Percentiles rank a stretch among this genome's conserved stretches.
Evolutionary conservation across 176 grass and related monocot species (phyloP).

Genomic region (Oryza nivara): DNA sequence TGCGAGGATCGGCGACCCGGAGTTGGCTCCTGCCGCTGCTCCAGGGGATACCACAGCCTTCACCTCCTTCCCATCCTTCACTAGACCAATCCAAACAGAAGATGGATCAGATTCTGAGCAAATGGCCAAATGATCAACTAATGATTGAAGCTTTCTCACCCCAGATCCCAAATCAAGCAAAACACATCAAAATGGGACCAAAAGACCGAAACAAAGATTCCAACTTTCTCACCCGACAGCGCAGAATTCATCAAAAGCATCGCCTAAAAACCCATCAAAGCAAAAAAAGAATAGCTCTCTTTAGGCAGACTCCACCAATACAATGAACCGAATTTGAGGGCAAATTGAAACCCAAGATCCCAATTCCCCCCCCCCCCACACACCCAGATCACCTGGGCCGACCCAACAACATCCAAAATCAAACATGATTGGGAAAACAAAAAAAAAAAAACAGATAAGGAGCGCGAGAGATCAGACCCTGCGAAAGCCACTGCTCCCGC

Average conservation of each 20-base stretch:
- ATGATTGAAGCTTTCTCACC: neutral
- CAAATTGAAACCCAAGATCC: constrained; percentile 34
- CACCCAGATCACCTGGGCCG: neutral
- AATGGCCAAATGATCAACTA: neutral
- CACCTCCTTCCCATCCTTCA: constrained; percentile 52
- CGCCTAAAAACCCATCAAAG: constrained; percentile 4
- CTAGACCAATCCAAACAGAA: constrained; percentile 43
- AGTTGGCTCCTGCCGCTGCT: constrained; percentile 49
- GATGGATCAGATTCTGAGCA: constrained; percentile 6
- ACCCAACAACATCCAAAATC: constrained; percentile 10
- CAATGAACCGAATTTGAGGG: neutral
- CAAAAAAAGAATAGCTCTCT: neutral
- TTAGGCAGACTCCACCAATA: neutral
- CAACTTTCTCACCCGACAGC: constrained; percentile 33
- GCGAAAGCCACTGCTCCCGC: constrained; percentile 92
- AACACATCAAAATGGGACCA: constrained; percentile 4
- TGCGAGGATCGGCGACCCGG: constrained; percentile 50
- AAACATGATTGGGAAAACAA: constrained; percentile 7
- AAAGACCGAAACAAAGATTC: constrained; percentile 29
- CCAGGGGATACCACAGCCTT: constrained; percentile 41
- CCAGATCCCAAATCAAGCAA: constrained; percentile 8
- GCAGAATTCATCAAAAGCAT: constrained; percentile 23
- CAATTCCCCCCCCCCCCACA: neutral
- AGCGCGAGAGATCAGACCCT: constrained; percentile 58
- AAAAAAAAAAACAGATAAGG: neutral